Conservation (phyloP, 805 yeast genomes). For the Starmerella floricola region DNA sequence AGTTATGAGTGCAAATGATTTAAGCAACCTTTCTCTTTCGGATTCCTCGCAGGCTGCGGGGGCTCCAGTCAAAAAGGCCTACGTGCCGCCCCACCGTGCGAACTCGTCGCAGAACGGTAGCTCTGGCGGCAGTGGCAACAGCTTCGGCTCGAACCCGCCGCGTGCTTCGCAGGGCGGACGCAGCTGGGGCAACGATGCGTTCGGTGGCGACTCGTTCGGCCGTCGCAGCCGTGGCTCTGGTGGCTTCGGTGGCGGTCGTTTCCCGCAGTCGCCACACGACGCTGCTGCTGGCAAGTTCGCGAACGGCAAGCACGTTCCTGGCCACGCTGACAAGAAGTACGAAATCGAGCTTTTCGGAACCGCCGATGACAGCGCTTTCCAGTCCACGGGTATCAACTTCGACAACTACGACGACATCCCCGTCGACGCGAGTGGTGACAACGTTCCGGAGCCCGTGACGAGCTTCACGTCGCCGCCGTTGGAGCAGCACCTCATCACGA, state of each 20-base stretch:
- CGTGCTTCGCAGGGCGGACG: constrained; percentile 18
- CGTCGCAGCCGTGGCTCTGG: constrained; percentile 28
- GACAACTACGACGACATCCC: constrained; percentile 98
- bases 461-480: constrained; percentile 86
- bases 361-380: constrained; percentile 56
- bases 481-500: constrained; percentile 72
- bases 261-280: constrained; percentile 18
- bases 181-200: constrained; percentile 22
- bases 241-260: constrained; percentile 35
- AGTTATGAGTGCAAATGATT: constrained; percentile 21
- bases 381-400: constrained; percentile 94
- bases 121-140: constrained; percentile 23
- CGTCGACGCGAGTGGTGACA: constrained; percentile 91
- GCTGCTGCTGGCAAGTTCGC: constrained; percentile 52
- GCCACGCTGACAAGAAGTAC: constrained; percentile 51
- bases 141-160: constrained; percentile 15
- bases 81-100: constrained; percentile 46
- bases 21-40: constrained; percentile 18
- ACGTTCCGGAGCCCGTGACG: constrained; percentile 86
- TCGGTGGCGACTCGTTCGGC: constrained; percentile 26
- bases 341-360: constrained; percentile 80
- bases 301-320: constrained; percentile 80
- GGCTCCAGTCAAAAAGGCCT: constrained; percentile 27
- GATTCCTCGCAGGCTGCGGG: constrained; percentile 9
- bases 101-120: constrained; percentile 17